A percentile compares a stretch with the other conserved stretches of the same genome.
Conservation (phyloP, 2,329 filamentous ascomycete species). For the Didymella arachidicola region DNA sequence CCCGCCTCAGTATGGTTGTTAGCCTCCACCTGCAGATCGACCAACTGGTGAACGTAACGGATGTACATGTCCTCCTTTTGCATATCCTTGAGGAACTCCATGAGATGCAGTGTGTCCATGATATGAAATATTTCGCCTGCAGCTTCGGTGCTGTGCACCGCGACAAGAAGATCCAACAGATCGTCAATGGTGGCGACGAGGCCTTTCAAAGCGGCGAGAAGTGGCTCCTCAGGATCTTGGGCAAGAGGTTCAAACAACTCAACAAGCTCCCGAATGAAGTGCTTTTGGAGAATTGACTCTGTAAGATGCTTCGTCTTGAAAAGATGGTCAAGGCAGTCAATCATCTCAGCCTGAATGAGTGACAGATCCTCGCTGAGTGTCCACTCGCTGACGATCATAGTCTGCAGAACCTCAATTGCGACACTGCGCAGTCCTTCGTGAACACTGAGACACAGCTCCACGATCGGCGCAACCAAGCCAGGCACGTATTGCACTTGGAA, state of each 20-base stretch:
- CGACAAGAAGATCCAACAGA: constrained; percentile 87
- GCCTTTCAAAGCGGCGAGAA: constrained; percentile 78
- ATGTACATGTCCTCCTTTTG: constrained; percentile 97
- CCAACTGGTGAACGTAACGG: constrained; percentile 92
- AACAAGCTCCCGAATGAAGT: constrained; percentile 87
- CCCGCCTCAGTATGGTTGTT: constrained; percentile 88
- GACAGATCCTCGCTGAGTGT: constrained; percentile 90
- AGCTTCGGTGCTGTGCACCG: constrained; percentile 80
- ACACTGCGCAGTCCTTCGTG: constrained; percentile 89
- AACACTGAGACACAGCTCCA: constrained; percentile 92
- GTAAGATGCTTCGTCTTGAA: constrained; percentile 90
- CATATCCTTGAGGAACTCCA: constrained; percentile 97
- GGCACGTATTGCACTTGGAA: constrained; percentile 99
- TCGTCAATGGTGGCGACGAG: constrained; percentile 88
- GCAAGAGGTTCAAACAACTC: constrained; percentile 78
- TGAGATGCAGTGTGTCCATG: constrained; percentile 86
- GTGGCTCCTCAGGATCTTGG: constrained; percentile 70
- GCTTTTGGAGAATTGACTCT: constrained; percentile 88
- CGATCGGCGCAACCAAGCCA: constrained; percentile 85
- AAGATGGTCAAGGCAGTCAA: constrained; percentile 87
- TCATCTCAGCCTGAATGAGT: constrained; percentile 93
- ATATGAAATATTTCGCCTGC: constrained; percentile 80
- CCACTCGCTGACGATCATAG: constrained; percentile 99
- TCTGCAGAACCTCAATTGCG: constrained; percentile 91
- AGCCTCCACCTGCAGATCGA: constrained; percentile 75